phyloP scores from a whole-genome alignment of 768 basidiomycete species.

The Galerina sulciceps region DNA sequence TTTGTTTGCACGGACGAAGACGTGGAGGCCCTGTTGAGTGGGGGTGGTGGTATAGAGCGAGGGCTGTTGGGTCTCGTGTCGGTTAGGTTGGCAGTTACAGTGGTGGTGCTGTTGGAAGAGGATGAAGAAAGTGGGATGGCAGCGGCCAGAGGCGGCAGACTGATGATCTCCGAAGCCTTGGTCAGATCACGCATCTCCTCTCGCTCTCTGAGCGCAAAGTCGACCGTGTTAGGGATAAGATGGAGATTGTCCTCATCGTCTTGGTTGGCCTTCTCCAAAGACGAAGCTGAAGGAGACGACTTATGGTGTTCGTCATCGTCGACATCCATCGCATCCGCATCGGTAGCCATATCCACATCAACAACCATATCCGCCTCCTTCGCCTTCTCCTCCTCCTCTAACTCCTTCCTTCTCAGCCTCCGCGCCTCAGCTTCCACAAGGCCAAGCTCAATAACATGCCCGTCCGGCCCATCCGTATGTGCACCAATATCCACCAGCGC shows the following conservation, averaged over 20 bases:
- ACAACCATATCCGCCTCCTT: constrained; percentile 15
- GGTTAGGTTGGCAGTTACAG: too few species aligned
- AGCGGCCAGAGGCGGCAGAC: constrained; percentile 32
- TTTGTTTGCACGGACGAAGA: not conserved
- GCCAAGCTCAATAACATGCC: constrained; percentile 37
- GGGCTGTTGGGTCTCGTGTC: not conserved
- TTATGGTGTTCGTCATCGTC: constrained; percentile 21
- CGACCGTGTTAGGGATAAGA: constrained; percentile 62
- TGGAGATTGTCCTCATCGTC: constrained; percentile 12
- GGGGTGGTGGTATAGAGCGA: not conserved
- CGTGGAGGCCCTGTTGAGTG: not conserved
- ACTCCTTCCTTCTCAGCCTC: constrained; percentile 11
- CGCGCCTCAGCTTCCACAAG: constrained; percentile 21
- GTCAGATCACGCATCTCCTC: constrained; percentile 92
- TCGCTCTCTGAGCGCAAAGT: constrained; percentile 83
- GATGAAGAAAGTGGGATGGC: not conserved
- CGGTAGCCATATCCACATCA: constrained; percentile 29
- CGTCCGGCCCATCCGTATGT: constrained; percentile 47
- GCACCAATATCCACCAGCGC: constrained; percentile 26
- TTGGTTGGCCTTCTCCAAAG: not conserved
- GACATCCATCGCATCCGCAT: constrained; percentile 21
- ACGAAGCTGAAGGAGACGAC: not conserved
- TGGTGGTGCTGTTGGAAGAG: not conserved
- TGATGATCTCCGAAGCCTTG: constrained; percentile 77
- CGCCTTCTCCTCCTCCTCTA: constrained; percentile 10